A percentile compares a stretch with the other conserved stretches of the same genome.
Conservation (phyloP, 2,329 filamentous ascomycete genomes). For the Alternaria postmessia region DNA sequence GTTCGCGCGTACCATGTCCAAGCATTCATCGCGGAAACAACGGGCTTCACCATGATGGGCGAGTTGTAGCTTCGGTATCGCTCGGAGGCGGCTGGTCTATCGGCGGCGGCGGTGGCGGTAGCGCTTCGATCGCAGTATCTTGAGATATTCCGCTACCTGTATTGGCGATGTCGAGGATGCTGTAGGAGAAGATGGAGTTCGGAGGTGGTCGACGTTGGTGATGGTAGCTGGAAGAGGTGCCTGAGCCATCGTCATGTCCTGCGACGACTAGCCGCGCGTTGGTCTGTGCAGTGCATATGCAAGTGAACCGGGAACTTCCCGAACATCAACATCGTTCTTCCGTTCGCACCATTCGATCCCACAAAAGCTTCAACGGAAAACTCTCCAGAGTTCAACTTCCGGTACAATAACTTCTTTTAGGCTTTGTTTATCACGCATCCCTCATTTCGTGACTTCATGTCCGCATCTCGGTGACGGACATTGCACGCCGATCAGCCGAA, state of each 20-base stretch:
- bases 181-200: not conserved
- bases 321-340: not conserved
- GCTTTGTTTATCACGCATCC: no score
- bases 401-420: no score
- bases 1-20: constrained; percentile 81
- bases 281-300: constrained; percentile 11
- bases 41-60: constrained; percentile 88
- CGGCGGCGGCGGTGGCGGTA: constrained; percentile 17
- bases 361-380: not conserved
- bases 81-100: constrained; percentile 24
- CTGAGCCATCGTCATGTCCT: constrained; percentile 24
- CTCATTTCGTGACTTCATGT: no score
- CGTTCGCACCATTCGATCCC: not conserved
- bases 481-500: no score
- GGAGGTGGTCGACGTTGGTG: constrained; percentile 8
- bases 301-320: not conserved
- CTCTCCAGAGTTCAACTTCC: no score
- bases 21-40: constrained; percentile 90
- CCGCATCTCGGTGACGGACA: no score
- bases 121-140: constrained; percentile 12
- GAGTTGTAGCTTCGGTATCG: constrained; percentile 17
- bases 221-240: constrained; percentile 13
- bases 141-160: not conserved
- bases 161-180: not conserved
- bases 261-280: constrained; percentile 8